A percentile compares a stretch with the other conserved stretches of the same genome.
Evolutionary conservation across 129 eudicot species (phyloP).

Genomic region (Tanacetum coccineum): DNA sequence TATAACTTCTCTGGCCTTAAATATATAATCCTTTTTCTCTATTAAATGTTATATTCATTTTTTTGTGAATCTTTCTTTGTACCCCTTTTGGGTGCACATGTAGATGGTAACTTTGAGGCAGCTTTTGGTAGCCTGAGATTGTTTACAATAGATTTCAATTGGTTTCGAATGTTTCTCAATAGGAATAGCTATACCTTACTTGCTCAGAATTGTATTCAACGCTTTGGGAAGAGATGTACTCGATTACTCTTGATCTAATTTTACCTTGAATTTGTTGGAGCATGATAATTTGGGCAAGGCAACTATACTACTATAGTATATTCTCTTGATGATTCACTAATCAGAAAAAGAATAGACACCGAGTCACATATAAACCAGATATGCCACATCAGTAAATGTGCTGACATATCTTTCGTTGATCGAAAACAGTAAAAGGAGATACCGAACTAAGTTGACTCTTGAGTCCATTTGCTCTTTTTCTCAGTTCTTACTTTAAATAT

Average conservation of each 20-base stretch:
- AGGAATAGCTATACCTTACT: background rate
- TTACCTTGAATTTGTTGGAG: background rate
- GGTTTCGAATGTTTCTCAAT: too few relatives aligned
- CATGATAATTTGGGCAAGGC: background rate
- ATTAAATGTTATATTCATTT: slow-evolving; percentile 5
- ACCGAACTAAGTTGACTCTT: too few relatives aligned
- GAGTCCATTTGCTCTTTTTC: too few relatives aligned
- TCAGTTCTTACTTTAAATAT: too few relatives aligned
- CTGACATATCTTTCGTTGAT: too few relatives aligned
- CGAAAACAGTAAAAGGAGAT: too few relatives aligned
- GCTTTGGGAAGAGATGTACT: background rate
- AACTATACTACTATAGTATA: too few relatives aligned
- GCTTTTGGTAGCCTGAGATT: background rate
- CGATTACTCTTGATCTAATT: background rate
- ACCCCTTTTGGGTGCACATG: background rate
- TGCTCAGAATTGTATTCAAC: background rate
- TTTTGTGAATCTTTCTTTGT: slow-evolving; percentile 13
- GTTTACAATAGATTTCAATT: background rate
- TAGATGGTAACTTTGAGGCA: background rate
- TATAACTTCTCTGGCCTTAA: background rate
- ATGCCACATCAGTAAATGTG: too few relatives aligned
- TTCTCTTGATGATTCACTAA: too few relatives aligned
- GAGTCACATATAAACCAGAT: too few relatives aligned
- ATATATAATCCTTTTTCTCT: slow-evolving; percentile 6
- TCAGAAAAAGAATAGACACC: too few relatives aligned